These are phyloP conservation scores for Bolboschoenus planiculmis DNA, from an alignment of 176 grass and related monocot species.

Conservation along the genomic window DNA sequence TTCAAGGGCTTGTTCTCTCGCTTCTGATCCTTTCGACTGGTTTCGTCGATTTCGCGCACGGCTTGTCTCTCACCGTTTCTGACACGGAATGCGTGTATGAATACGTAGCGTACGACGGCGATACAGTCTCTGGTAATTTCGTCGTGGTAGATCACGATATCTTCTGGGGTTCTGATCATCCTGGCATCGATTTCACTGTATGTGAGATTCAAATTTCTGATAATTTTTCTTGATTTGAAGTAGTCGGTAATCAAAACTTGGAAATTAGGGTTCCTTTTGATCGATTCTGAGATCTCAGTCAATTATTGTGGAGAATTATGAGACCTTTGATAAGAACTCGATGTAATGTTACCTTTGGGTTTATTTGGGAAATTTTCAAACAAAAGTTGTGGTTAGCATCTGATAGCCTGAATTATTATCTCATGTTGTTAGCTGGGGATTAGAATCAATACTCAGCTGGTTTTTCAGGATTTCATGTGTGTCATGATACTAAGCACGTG, in stretches of 20 bases:
- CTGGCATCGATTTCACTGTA: slow-evolving; percentile 88
- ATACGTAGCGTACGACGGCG: slow-evolving; percentile 93
- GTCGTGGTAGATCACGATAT: slow-evolving; percentile 98
- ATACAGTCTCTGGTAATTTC: slow-evolving; percentile 91
- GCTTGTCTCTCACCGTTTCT: slow-evolving; percentile 77
- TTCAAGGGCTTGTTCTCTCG: slow-evolving; percentile 25
- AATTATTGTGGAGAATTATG: not conserved
- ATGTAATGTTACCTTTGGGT: not conserved
- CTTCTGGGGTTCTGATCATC: slow-evolving; percentile 96
- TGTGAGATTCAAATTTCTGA: slow-evolving; percentile 13
- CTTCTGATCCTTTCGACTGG: slow-evolving; percentile 24
- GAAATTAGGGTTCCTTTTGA: not conserved
- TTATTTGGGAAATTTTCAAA: not conserved
- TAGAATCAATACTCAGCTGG: not conserved
- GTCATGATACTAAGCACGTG: not conserved
- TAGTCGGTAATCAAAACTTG: not conserved
- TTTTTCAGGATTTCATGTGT: not conserved
- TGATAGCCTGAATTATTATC: not conserved
- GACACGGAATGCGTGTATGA: slow-evolving; percentile 95
- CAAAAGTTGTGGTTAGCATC: not conserved
- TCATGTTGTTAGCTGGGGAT: not conserved
- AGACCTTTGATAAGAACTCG: not conserved
- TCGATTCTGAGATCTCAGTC: not conserved
- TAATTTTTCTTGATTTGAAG: not conserved
- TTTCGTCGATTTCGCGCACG: slow-evolving; percentile 22